Percentiles rank a stretch among this genome's conserved stretches.
These are phyloP conservation scores for Aphanocladium album DNA, from an alignment of 2,329 filamentous ascomycete genomes.

Conservation along the genomic window DNA sequence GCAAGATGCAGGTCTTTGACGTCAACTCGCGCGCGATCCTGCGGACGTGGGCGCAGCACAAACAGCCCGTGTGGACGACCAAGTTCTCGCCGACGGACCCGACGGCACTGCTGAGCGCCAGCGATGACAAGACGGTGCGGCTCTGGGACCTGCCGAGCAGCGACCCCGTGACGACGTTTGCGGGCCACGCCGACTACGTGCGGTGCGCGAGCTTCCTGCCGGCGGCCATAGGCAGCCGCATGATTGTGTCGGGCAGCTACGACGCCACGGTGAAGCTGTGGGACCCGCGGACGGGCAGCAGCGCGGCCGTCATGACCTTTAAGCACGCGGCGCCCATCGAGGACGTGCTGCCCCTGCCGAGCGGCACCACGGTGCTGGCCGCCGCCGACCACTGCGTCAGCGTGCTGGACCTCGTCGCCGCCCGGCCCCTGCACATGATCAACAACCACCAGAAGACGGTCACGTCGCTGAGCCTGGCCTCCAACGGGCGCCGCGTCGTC, in stretches of 20 bases:
- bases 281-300: constrained; percentile 73
- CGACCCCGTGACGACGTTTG: constrained; percentile 69
- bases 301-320: constrained; percentile 77
- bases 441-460: constrained; percentile 98
- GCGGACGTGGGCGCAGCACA: constrained; percentile 92
- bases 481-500: constrained; percentile 73
- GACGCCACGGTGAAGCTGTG: constrained; percentile 90
- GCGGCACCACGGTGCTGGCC: constrained; percentile 80
- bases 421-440: constrained; percentile 78
- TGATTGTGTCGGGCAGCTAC: constrained; percentile 88
- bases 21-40: constrained; percentile 81
- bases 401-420: constrained; percentile 88
- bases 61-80: constrained; percentile 88
- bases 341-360: constrained; percentile 78
- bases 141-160: constrained; percentile 89
- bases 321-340: constrained; percentile 90
- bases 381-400: constrained; percentile 82
- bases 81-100: constrained; percentile 87
- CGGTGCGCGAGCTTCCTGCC: constrained; percentile 84
- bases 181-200: constrained; percentile 90
- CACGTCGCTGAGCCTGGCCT: constrained; percentile 77
- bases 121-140: constrained; percentile 87
- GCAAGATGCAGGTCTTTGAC: constrained; percentile 93
- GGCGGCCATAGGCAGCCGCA: constrained; percentile 60
- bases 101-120: constrained; percentile 81